phyloP scores from a whole-genome alignment of 2,329 filamentous ascomycete genomes.

The Volutella citrinella region DNA sequence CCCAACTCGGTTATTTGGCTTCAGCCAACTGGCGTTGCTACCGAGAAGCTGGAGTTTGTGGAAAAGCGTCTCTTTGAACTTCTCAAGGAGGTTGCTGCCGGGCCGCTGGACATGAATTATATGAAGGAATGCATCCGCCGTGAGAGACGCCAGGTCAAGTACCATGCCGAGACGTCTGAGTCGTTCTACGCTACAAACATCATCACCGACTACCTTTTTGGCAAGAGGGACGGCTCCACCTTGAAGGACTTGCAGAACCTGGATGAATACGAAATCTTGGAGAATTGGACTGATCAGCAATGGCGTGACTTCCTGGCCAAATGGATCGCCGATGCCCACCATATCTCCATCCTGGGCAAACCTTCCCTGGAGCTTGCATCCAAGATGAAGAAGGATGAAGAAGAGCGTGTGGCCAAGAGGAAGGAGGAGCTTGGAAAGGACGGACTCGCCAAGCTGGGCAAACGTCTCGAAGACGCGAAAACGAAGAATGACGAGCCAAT shows the following conservation, averaged over 20 bases:
- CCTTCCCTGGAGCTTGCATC: slow-evolving; percentile 78
- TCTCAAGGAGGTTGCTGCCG: slow-evolving; percentile 74
- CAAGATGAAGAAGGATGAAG: slow-evolving; percentile 78
- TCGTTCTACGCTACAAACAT: slow-evolving; percentile 81
- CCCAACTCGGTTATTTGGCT: slow-evolving; percentile 84
- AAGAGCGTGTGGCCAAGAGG: slow-evolving; percentile 73
- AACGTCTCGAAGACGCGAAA: slow-evolving; percentile 80
- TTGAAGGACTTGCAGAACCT: slow-evolving; percentile 58
- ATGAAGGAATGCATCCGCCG: slow-evolving; percentile 82
- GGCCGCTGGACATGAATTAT: slow-evolving; percentile 85
- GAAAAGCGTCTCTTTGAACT: slow-evolving; percentile 84
- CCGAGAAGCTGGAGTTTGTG: slow-evolving; percentile 77
- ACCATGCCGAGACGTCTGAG: slow-evolving; percentile 76
- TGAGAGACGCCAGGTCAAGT: slow-evolving; percentile 78
- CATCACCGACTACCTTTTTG: slow-evolving; percentile 91
- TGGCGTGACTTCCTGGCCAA: slow-evolving; percentile 81
- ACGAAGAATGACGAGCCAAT: slow-evolving; percentile 86
- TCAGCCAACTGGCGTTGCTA: slow-evolving; percentile 81
- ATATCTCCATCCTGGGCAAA: slow-evolving; percentile 83
- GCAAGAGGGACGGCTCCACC: slow-evolving; percentile 77
- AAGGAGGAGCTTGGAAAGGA: slow-evolving; percentile 78
- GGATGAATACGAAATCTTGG: slow-evolving; percentile 64
- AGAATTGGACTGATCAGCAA: slow-evolving; percentile 76
- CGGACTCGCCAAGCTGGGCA: slow-evolving; percentile 70
- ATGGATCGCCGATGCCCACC: slow-evolving; percentile 82